Evolutionary conservation across 2,329 filamentous ascomycete species (phyloP).

Genomic region (Nemania abortiva): DNA sequence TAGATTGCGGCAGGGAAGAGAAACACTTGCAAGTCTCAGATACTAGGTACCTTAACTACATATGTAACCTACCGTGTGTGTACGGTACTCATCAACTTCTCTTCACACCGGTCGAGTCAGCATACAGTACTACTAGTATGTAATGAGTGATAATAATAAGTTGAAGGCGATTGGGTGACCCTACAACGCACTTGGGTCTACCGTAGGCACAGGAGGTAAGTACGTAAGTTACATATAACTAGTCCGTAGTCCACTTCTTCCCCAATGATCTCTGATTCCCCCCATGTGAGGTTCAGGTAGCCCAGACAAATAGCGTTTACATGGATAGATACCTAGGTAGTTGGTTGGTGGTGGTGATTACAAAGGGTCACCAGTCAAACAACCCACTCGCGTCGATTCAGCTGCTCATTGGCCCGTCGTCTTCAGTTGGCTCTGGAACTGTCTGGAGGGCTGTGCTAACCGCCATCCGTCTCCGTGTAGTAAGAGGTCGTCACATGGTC

Average conservation of each 20-base stretch:
- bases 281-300: not conserved
- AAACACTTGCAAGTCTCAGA: not conserved
- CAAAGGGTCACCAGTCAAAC: slow-evolving; percentile 20
- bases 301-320: not conserved
- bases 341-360: slow-evolving; percentile 1
- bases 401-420: slow-evolving; percentile 18
- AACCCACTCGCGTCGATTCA: slow-evolving; percentile 19
- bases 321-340: not conserved
- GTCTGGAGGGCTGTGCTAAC: slow-evolving; percentile 21
- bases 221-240: not conserved
- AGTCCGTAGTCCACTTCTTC: not conserved
- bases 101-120: slow-evolving; percentile 8
- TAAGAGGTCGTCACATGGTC: slow-evolving; percentile 27
- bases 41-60: too few species aligned
- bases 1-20: not conserved
- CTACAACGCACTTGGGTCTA: not conserved
- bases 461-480: slow-evolving; percentile 1
- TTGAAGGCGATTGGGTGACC: not conserved
- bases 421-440: not conserved
- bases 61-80: too few species aligned
- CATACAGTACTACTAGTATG: not conserved
- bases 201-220: too few species aligned
- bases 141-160: not conserved
- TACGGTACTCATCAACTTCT: not conserved
- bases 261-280: not conserved